Conservation (phyloP, 176 grass and related monocot species). For the Elymus sibiricus region DNA sequence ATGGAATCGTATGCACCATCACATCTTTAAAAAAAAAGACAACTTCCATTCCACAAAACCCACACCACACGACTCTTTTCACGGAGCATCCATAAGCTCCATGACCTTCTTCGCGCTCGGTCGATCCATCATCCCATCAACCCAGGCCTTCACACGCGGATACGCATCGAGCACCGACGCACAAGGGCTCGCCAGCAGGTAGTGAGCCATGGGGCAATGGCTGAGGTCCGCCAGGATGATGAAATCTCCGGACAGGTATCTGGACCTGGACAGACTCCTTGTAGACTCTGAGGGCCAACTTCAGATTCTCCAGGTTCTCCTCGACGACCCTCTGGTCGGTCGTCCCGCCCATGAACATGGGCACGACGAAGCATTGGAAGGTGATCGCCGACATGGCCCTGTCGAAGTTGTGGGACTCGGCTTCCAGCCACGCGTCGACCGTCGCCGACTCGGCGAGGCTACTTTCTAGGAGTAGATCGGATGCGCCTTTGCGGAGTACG, state of each 20-base stretch:
- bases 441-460: neutral
- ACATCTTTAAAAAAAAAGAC: neutral
- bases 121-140: neutral
- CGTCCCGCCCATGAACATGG: neutral
- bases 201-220: neutral
- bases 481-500: conserved; percentile 7
- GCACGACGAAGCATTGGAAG: conserved; percentile 4
- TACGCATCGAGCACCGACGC: neutral
- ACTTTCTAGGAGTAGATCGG: neutral
- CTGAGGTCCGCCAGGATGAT: conserved; percentile 13
- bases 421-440: neutral
- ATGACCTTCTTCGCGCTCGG: neutral
- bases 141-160: neutral
- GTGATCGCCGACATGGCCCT: neutral
- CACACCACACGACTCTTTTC: neutral
- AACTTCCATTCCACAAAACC: neutral
- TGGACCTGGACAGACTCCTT: neutral
- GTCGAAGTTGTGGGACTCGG: neutral
- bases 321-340: neutral
- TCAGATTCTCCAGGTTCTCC: neutral
- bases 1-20: neutral
- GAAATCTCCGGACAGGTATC: neutral
- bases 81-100: neutral
- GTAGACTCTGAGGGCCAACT: neutral
- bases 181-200: neutral